Base-by-base conservation (phyloP, 2,329 filamentous ascomycete species). In the Lasiodiplodia gonubiensis region DNA sequence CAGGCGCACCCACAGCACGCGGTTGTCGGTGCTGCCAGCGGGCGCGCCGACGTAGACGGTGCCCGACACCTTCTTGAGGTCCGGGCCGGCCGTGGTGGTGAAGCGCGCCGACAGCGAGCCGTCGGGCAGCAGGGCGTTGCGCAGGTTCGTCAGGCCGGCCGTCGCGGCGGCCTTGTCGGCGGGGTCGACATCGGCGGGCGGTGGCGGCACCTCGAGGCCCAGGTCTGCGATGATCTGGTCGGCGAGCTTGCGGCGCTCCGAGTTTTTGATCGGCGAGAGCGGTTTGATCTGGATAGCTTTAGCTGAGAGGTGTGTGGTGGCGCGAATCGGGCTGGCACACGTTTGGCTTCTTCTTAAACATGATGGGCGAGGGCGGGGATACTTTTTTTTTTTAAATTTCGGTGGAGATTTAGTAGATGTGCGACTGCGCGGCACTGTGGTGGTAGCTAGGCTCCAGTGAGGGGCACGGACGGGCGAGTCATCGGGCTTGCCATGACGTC, bases 171-270 rank as follows among this genome's bases (percentile, higher is more conserved):
- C 74, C 68, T 81, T 83, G 69, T 83, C 79, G 67, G 83, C 78
- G 12, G 80, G 69, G 3, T 78, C 76, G 30, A 77, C 74, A 46
- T 79, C 74, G 39, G 76, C 67, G 52, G 77, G 71, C 14, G 72
- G 72, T 25, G 76, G 71, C 8, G 84, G 83, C 0, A 86, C 73
- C 48, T 82, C 74, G 68, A 89, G 82, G 42, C 81, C 78, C 73
- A 88, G 89, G 71, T 89, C 86, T 70, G 83, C 77, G 73, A 91
- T 90, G 72, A 91, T 89, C 71, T 88, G 84, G 72, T 90, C 88
- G 60, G 89, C 89, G 42, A 89, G 86, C 72, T 86, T 89, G 68
- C 89, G 84, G 68, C 89, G 85, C 72, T 91, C 89, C 2, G 88
- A 90, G 5, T 88, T 90, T 66, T 89, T 86, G 64, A 91, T 79